Evolutionary conservation across 75 land plant genomes (phyloP).

Genomic region (Picea sitchensis): DNA sequence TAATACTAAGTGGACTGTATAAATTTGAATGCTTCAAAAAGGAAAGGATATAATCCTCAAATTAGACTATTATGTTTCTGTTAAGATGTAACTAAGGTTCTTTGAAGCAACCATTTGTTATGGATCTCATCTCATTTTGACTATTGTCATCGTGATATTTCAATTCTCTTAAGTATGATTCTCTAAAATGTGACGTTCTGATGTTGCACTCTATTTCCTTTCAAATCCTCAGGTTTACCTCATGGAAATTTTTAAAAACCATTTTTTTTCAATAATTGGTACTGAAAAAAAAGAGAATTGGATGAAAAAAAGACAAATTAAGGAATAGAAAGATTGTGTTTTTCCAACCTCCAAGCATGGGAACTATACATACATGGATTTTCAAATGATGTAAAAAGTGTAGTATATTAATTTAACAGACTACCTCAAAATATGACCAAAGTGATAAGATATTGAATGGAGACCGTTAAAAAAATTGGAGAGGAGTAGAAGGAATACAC

Average conservation of each 20-base stretch:
- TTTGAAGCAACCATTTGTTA: no score
- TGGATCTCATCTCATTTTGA: no score
- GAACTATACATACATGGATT: not conserved
- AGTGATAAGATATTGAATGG: not conserved
- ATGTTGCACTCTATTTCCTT: no score
- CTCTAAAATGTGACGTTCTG: no score
- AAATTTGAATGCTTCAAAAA: no score
- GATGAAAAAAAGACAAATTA: not conserved
- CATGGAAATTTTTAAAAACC: not conserved
- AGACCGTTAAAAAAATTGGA: not conserved
- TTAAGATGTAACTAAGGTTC: no score
- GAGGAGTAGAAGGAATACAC: not conserved
- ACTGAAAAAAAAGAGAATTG: not conserved
- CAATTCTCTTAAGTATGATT: no score
- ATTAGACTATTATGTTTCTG: no score
- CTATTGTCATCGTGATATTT: no score
- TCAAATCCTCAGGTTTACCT: no score
- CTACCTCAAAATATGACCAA: not conserved
- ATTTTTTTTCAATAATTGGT: not conserved
- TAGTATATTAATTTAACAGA: not conserved
- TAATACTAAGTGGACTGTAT: no score
- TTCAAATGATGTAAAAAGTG: not conserved
- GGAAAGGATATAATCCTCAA: no score
- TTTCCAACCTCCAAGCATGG: not conserved
- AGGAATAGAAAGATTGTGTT: not conserved